Evolutionary conservation across 108 stramenopile genomes (phyloP).

Genomic region (Cylindrotheca fusiformis): DNA sequence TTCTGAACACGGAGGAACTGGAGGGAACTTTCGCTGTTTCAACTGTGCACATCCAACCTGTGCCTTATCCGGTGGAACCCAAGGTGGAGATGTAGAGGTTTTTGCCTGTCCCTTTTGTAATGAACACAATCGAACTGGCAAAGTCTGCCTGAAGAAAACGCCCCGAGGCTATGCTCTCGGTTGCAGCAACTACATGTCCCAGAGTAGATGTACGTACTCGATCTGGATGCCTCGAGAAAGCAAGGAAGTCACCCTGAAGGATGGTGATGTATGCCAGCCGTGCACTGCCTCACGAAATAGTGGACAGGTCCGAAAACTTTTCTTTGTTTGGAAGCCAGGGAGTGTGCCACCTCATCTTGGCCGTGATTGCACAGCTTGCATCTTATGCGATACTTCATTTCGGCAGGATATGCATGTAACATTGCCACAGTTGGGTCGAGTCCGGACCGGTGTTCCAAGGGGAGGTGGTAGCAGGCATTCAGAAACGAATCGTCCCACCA

Average conservation of each 20-base stretch:
- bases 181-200: constrained; percentile 56
- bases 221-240: constrained; percentile 74
- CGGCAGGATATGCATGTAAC: constrained; percentile 61
- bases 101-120: constrained; percentile 81
- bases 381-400: constrained; percentile 74
- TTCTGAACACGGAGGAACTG: constrained; percentile 59
- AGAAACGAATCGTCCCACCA: constrained; percentile 15
- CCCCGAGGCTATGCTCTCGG: constrained; percentile 56
- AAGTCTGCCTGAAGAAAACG: constrained; percentile 52
- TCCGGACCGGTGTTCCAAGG: constrained; percentile 13
- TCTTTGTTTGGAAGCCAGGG: constrained; percentile 74
- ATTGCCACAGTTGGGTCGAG: constrained; percentile 65
- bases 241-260: constrained; percentile 44
- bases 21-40: constrained; percentile 66
- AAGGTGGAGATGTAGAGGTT: constrained; percentile 63
- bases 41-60: constrained; percentile 73
- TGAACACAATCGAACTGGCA: constrained; percentile 30
- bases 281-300: constrained; percentile 36
- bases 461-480: too few relatives aligned
- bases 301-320: constrained; percentile 52
- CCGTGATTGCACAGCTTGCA: constrained; percentile 50
- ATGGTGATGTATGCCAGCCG: constrained; percentile 41
- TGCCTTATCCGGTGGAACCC: constrained; percentile 59
- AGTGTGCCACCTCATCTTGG: constrained; percentile 83
- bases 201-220: constrained; percentile 53